Evolutionary conservation across 306 rosid genomes (phyloP).

Genomic region (Rosa rugosa): DNA sequence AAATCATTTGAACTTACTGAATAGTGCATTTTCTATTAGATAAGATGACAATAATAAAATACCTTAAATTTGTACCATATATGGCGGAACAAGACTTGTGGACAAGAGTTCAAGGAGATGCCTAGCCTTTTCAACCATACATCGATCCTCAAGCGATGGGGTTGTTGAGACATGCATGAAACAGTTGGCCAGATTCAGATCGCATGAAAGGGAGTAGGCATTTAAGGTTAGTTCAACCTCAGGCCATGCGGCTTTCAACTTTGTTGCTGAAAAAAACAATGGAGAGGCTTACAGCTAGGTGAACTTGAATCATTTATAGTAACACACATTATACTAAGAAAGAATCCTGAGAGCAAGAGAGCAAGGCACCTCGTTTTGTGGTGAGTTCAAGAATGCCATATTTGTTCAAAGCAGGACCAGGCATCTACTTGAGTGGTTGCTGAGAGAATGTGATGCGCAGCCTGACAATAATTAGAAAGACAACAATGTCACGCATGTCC

Average conservation of each 20-base stretch:
- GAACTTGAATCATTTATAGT: no score
- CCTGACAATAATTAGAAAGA: neutral
- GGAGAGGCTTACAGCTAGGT: neutral
- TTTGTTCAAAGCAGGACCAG: neutral
- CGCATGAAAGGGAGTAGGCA: neutral
- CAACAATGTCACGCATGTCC: no score
- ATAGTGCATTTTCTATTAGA: no score
- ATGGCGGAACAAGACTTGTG: neutral
- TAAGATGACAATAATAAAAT: neutral
- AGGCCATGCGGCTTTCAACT: neutral
- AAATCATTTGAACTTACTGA: neutral
- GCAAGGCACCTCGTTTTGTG: neutral
- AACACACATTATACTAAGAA: no score
- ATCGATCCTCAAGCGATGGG: neutral
- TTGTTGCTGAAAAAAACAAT: neutral
- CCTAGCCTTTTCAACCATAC: neutral
- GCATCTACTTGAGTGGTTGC: neutral
- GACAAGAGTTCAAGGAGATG: neutral
- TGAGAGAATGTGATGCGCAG: neutral
- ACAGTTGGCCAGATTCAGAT: neutral
- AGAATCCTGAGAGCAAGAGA: no score
- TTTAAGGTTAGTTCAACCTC: neutral
- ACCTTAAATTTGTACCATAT: neutral
- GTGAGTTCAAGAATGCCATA: neutral
- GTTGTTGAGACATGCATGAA: neutral